Percentiles rank a stretch among this genome's conserved stretches.
Conservation (phyloP, 1,139 yeast genomes). For the Nakaseomyces sp. region DNA sequence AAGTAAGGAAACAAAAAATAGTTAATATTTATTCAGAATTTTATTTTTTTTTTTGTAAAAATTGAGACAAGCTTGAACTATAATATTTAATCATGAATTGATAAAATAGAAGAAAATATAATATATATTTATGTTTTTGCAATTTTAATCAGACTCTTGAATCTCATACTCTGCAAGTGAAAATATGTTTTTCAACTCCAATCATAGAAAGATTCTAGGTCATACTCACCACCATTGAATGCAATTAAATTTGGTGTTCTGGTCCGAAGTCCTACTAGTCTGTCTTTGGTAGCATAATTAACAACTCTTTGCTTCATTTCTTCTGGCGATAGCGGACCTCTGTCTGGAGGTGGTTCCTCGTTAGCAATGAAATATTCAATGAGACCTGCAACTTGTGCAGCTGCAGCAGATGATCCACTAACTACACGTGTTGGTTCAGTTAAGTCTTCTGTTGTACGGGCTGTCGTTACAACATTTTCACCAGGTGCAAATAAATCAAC, state of each 20-base stretch:
- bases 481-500: slow-evolving; percentile 86
- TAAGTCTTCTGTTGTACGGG: background rate
- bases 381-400: slow-evolving; percentile 93
- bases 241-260: background rate
- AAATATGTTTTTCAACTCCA: background rate
- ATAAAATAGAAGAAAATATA: background rate
- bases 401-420: slow-evolving; percentile 98
- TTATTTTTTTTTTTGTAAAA: background rate
- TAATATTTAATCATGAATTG: background rate
- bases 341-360: slow-evolving; percentile 61
- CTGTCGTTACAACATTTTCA: slow-evolving; percentile 53
- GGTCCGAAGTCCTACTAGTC: background rate
- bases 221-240: background rate
- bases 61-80: background rate
- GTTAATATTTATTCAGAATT: no score
- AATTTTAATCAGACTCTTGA: background rate
- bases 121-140: background rate
- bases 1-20: no score
- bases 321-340: background rate
- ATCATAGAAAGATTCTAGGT: background rate
- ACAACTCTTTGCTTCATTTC: background rate
- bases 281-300: background rate
- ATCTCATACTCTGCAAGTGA: background rate
- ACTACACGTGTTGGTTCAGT: slow-evolving; percentile 88
- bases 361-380: slow-evolving; percentile 81